A percentile compares a stretch with the other conserved stretches of the same genome.
phyloP scores from a whole-genome alignment of 2,329 filamentous ascomycete species.

The Ophiostoma piceae region DNA sequence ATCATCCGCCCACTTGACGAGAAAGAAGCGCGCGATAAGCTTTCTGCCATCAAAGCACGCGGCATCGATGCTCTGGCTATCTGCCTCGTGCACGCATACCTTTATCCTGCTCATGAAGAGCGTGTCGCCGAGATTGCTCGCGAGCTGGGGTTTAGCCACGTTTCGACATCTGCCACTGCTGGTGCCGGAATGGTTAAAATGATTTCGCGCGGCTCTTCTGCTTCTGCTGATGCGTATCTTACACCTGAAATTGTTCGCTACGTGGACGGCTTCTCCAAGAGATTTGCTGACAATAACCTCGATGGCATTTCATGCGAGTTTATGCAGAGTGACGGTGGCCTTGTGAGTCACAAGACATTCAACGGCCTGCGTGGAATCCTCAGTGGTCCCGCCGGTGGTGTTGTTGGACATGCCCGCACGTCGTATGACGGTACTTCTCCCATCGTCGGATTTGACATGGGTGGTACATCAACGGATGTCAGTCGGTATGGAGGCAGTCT shows the following conservation, averaged over 20 bases:
- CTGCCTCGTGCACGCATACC: slow-evolving; percentile 26
- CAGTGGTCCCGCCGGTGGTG: slow-evolving; percentile 64
- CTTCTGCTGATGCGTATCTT: slow-evolving; percentile 67
- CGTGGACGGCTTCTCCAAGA: slow-evolving; percentile 62
- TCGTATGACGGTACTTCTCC: slow-evolving; percentile 62
- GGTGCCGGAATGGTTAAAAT: slow-evolving; percentile 54
- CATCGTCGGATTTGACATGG: slow-evolving; percentile 62
- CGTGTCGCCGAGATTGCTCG: slow-evolving; percentile 23
- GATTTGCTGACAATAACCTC: slow-evolving; percentile 59
- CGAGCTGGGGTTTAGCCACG: slow-evolving; percentile 22
- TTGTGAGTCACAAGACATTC: slow-evolving; percentile 27
- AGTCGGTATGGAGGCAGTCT: slow-evolving; percentile 44
- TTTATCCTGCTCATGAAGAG: slow-evolving; percentile 26
- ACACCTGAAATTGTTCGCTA: slow-evolving; percentile 61
- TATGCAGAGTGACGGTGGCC: slow-evolving; percentile 60
- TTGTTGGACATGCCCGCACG: slow-evolving; percentile 68
- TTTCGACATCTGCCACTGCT: not conserved
- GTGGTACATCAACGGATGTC: slow-evolving; percentile 40
- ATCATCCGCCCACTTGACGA: slow-evolving; percentile 52
- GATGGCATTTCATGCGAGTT: slow-evolving; percentile 60
- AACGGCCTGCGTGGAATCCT: slow-evolving; percentile 51
- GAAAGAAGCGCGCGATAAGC: slow-evolving; percentile 46
- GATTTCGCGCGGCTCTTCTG: slow-evolving; percentile 62
- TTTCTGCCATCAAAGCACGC: slow-evolving; percentile 56
- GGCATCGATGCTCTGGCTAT: slow-evolving; percentile 48